These are phyloP conservation scores for Elymus sibiricus DNA, from an alignment of 176 grass and related monocot genomes.

Conservation along the genomic window DNA sequence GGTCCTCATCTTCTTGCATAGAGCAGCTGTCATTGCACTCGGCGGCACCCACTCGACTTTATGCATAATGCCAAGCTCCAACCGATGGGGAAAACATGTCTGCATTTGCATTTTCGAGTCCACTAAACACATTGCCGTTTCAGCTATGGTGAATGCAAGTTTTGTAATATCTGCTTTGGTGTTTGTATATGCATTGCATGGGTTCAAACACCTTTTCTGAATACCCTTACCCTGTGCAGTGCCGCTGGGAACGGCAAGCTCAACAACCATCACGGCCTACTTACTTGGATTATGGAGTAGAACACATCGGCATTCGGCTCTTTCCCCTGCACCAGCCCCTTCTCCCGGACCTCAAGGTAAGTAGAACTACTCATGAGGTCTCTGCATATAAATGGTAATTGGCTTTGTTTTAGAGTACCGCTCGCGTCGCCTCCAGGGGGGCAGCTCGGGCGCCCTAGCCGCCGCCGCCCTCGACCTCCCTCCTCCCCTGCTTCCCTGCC, in stretches of 20 bases:
- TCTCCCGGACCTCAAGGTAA: slow-evolving; percentile 51
- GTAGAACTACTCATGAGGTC: slow-evolving; percentile 4
- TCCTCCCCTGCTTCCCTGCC: no score
- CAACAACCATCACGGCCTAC: slow-evolving; percentile 33
- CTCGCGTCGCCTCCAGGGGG: no score
- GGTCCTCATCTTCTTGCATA: not conserved
- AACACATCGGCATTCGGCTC: slow-evolving; percentile 29
- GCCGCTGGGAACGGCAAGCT: slow-evolving; percentile 42
- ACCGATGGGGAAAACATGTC: not conserved
- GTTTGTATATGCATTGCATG: not conserved
- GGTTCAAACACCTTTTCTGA: not conserved
- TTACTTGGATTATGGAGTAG: slow-evolving; percentile 39
- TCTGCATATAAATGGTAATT: not conserved
- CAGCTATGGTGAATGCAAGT: not conserved
- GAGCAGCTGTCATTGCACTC: slow-evolving; percentile 1
- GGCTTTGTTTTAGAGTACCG: no score
- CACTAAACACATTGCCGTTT: not conserved
- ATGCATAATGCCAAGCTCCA: not conserved
- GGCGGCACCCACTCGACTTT: not conserved
- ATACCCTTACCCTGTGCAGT: slow-evolving; percentile 13
- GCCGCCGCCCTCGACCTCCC: no score
- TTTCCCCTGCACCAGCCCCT: slow-evolving; percentile 37
- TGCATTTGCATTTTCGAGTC: not conserved
- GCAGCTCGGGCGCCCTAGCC: no score
- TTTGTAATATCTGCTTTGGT: not conserved